These are phyloP conservation scores for Amphichorda felina DNA, from an alignment of 2,329 filamentous ascomycete species.

Conservation along the genomic window DNA sequence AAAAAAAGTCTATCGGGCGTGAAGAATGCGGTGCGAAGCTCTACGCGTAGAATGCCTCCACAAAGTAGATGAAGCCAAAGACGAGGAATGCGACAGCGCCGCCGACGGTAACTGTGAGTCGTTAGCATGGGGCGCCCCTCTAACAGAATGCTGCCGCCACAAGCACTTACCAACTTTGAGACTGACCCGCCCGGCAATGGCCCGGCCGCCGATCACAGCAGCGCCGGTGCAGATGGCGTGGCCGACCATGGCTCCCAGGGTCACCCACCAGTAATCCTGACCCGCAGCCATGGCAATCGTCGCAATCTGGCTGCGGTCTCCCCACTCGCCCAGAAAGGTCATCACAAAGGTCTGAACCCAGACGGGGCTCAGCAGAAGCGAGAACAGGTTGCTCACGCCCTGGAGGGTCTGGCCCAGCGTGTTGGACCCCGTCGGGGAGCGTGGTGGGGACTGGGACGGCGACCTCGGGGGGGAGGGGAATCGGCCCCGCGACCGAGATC, in stretches of 20 bases:
- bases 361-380: constrained; percentile 79
- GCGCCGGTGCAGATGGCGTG: constrained; percentile 85
- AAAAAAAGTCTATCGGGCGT: too few species aligned
- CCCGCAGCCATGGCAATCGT: constrained; percentile 98
- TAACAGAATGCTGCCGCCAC: not conserved
- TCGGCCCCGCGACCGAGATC: constrained; percentile 61
- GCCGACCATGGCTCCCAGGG: constrained; percentile 72
- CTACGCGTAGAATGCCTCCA: constrained; percentile 61
- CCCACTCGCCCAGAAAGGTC: constrained; percentile 98
- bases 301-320: constrained; percentile 92
- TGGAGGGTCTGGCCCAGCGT: constrained; percentile 29
- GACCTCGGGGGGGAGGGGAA: constrained; percentile 73
- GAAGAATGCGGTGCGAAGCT: not conserved
- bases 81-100: constrained; percentile 82
- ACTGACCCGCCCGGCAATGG: constrained; percentile 87
- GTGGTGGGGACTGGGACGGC: constrained; percentile 62
- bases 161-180: constrained; percentile 78
- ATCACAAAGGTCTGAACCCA: constrained; percentile 99
- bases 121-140: constrained; percentile 9
- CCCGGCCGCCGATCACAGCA: constrained; percentile 83
- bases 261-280: constrained; percentile 99
- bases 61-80: constrained; percentile 84
- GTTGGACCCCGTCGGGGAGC: constrained; percentile 33
- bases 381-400: constrained; percentile 77
- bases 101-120: constrained; percentile 69